phyloP scores from a whole-genome alignment of 148 eudicot genomes.

The Linanthus parryae region DNA sequence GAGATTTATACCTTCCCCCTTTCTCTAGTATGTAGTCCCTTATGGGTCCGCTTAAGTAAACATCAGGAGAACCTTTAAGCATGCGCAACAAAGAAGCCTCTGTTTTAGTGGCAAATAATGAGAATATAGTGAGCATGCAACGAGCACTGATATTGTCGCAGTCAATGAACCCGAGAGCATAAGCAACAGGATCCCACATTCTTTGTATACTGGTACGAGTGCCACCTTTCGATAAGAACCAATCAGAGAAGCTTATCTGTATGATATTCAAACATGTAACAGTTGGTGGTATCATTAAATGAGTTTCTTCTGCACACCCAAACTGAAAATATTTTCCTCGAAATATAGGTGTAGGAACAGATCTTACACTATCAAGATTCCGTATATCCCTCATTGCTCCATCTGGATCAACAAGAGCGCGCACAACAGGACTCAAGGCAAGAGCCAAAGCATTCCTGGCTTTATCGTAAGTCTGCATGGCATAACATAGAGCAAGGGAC shows the following conservation, averaged over 20 bases:
- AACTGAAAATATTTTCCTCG: not conserved
- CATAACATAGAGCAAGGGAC: conserved; percentile 5
- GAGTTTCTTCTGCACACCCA: not conserved
- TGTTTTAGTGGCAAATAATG: conserved; percentile 94
- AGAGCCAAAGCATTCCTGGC: conserved; percentile 99
- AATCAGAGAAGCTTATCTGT: conserved; percentile 95
- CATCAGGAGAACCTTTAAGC: conserved; percentile 99
- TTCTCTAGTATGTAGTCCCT: conserved; percentile 72
- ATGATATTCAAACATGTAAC: too few species aligned
- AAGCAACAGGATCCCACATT: conserved; percentile 99
- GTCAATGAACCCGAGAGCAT: conserved; percentile 98
- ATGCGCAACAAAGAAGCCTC: conserved; percentile 95
- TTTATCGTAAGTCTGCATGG: conserved; percentile 83
- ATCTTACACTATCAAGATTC: conserved; percentile 73
- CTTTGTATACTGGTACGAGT: conserved; percentile 90
- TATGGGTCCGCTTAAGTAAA: conserved; percentile 95
- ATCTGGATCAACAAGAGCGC: conserved; percentile 96
- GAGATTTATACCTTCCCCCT: conserved; percentile 75
- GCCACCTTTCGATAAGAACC: conserved; percentile 98
- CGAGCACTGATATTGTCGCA: conserved; percentile 99
- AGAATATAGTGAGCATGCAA: conserved; percentile 98
- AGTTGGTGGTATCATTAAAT: conserved; percentile 7
- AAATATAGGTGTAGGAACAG: not conserved
- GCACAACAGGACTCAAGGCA: conserved; percentile 94
- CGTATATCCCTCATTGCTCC: conserved; percentile 90